A percentile compares a stretch with the other conserved stretches of the same genome.
phyloP scores from a whole-genome alignment of 2,329 filamentous ascomycete genomes.

The Neurospora sp. region DNA sequence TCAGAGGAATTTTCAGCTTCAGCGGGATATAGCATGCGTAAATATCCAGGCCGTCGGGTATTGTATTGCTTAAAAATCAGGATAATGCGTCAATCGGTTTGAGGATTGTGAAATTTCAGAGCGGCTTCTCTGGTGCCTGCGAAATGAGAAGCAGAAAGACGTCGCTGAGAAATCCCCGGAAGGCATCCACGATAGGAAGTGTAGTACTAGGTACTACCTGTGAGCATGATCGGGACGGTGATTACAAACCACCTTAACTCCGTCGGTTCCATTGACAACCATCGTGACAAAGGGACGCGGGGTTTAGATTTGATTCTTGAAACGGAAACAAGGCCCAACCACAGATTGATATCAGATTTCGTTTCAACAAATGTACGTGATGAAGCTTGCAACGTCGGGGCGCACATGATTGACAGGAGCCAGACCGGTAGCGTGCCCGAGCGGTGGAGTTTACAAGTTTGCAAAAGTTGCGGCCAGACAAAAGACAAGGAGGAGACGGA shows the following conservation, averaged over 20 bases:
- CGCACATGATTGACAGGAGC: not conserved
- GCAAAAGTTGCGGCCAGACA: not conserved
- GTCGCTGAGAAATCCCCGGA: not conserved
- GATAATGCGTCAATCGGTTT: constrained; percentile 6
- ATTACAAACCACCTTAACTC: not conserved
- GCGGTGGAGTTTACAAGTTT: not conserved
- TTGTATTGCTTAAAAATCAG: constrained; percentile 8
- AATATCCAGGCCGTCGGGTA: not conserved
- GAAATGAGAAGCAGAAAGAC: not conserved
- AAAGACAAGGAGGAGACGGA: constrained; percentile 2
- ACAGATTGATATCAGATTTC: not conserved
- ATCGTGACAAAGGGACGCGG: not conserved
- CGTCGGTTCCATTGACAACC: not conserved
- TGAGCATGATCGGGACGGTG: not conserved
- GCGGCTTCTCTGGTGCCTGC: not conserved
- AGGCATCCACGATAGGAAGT: not conserved
- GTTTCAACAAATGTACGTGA: not conserved
- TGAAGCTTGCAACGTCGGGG: constrained; percentile 1
- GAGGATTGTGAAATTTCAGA: constrained; percentile 1
- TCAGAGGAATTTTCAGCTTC: not conserved
- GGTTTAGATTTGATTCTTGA: not conserved
- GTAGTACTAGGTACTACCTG: not conserved
- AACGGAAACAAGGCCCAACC: not conserved
- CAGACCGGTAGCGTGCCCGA: not conserved
- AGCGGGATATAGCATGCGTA: not conserved